phyloP scores from a whole-genome alignment of 805 yeast genomes.

The Yarrowia sp. region DNA sequence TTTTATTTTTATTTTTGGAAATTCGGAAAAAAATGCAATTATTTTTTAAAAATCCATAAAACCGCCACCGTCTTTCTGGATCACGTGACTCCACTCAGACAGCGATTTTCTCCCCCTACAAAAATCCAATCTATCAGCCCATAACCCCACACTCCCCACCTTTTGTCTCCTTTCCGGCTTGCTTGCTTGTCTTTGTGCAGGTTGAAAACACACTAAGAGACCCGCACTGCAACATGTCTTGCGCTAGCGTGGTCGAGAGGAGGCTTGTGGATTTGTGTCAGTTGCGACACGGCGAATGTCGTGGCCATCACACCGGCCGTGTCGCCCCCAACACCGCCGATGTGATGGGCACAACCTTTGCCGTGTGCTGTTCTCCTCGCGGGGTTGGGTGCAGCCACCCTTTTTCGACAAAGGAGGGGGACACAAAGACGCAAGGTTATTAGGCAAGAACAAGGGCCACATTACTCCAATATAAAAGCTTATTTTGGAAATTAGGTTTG shows the following conservation, averaged over 20 bases:
- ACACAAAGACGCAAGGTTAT: slow-evolving; percentile 9
- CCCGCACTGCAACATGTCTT: slow-evolving; percentile 21
- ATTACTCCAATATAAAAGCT: slow-evolving; percentile 7
- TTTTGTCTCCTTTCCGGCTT: no score
- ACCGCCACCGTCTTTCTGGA: no score
- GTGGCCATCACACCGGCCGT: background rate
- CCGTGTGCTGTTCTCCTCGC: background rate
- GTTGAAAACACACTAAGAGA: slow-evolving; percentile 9
- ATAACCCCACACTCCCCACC: slow-evolving; percentile 24
- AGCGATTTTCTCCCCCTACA: no score
- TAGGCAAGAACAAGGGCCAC: slow-evolving; percentile 26
- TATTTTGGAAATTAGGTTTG: no score
- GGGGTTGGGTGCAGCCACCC: slow-evolving; percentile 33
- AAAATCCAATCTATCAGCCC: no score
- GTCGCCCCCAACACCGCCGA: background rate
- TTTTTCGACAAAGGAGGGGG: slow-evolving; percentile 16
- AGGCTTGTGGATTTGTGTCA: no score
- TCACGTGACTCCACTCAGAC: no score
- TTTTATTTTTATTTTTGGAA: background rate
- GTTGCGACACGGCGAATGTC: background rate
- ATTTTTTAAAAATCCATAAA: no score
- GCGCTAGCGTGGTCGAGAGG: slow-evolving; percentile 4
- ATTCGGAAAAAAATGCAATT: background rate
- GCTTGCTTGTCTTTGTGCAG: slow-evolving; percentile 19
- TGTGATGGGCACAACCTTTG: background rate